Conservation (phyloP, 331 rosid species). For the Phaseolus coccineus region DNA sequence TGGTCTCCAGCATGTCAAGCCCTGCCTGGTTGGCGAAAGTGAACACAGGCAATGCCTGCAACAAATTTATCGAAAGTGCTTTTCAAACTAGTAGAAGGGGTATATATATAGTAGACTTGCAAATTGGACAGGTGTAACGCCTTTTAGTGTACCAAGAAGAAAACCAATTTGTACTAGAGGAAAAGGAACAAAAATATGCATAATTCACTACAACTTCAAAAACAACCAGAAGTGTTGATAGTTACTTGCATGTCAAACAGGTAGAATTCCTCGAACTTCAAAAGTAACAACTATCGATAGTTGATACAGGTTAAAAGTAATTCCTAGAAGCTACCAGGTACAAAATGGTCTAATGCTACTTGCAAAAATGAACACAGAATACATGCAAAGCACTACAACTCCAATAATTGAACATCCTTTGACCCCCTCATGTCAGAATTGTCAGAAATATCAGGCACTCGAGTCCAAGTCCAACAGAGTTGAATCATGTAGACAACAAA, state of each 20-base stretch:
- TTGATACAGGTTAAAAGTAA: not conserved
- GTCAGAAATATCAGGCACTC: not conserved
- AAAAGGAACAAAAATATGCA: not conserved
- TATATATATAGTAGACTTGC: slow-evolving; percentile 12
- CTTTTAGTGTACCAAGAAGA: slow-evolving; percentile 11
- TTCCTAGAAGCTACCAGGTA: not conserved
- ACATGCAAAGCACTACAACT: not conserved
- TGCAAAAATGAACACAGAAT: not conserved
- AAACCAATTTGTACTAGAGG: not conserved
- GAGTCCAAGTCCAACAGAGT: not conserved
- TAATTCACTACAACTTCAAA: not conserved
- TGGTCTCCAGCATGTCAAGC: slow-evolving; percentile 99
- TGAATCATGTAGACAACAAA: not conserved
- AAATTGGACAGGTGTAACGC: not conserved
- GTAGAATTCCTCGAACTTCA: no score
- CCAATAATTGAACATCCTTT: slow-evolving; percentile 11
- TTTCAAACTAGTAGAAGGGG: not conserved
- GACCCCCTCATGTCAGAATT: not conserved
- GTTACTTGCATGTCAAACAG: no score
- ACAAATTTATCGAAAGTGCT: slow-evolving; percentile 22
- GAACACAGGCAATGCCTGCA: slow-evolving; percentile 95
- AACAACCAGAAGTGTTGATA: not conserved
- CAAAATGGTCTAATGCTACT: not conserved
- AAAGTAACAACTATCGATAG: not conserved
- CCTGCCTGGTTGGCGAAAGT: slow-evolving; percentile 99